Conservation (phyloP, 2,329 filamentous ascomycete genomes). For the Apiospora aurea region DNA sequence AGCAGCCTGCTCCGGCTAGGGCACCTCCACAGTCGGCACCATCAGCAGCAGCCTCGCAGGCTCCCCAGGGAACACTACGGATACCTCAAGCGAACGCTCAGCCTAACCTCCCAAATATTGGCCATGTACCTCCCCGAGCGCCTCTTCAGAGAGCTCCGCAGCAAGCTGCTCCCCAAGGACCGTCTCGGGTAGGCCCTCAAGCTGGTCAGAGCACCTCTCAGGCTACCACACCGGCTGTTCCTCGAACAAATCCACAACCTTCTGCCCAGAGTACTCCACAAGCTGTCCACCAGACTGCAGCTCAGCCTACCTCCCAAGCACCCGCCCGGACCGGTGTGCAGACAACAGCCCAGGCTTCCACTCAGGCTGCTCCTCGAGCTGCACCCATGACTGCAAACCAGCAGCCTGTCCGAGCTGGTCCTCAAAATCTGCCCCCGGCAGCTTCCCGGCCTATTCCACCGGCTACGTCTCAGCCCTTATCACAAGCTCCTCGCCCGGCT, state of each 20-base stretch:
- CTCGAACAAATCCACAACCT: background rate
- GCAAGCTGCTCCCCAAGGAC: background rate
- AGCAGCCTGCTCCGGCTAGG: background rate
- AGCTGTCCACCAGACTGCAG: background rate
- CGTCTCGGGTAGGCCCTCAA: background rate
- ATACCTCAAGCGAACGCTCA: background rate
- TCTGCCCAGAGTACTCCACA: background rate
- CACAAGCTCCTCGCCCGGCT: background rate
- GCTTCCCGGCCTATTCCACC: background rate
- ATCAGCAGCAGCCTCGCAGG: constrained; percentile 5
- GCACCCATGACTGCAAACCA: background rate
- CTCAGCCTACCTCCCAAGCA: background rate
- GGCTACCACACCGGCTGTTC: background rate
- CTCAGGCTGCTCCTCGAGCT: background rate
- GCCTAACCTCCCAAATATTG: background rate
- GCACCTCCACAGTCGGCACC: background rate
- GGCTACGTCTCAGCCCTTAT: background rate
- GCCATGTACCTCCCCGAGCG: background rate
- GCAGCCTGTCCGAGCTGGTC: background rate
- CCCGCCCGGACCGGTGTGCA: background rate
- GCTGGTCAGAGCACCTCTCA: background rate
- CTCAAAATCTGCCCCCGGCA: background rate
- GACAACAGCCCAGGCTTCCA: background rate
- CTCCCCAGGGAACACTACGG: background rate
- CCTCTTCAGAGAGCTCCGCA: background rate